Conservation (phyloP, 345 rosid species). For the Acer campestre region DNA sequence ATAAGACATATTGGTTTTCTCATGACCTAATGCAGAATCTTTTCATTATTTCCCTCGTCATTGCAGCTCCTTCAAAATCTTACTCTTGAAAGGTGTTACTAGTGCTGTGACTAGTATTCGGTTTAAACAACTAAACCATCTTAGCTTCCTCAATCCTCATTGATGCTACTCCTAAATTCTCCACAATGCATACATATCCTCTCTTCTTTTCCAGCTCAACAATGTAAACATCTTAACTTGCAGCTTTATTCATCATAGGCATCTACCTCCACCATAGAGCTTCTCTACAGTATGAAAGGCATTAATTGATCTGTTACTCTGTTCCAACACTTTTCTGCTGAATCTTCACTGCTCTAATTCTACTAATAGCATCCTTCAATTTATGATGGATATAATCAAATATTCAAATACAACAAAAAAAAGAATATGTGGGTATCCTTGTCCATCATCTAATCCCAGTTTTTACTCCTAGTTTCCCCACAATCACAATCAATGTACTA, state of each 20-base stretch:
- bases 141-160: background rate
- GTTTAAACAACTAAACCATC: background rate
- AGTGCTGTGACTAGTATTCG: background rate
- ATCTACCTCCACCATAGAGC: background rate
- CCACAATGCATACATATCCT: background rate
- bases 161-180: background rate
- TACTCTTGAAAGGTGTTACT: background rate
- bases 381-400: background rate
- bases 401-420: background rate
- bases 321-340: background rate
- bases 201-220: background rate
- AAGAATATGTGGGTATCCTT: background rate
- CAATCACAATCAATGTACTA: background rate
- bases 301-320: background rate
- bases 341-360: background rate
- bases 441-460: background rate
- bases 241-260: background rate
- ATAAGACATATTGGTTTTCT: background rate
- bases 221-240: background rate
- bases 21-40: background rate
- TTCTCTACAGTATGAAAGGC: background rate
- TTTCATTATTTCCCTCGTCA: background rate
- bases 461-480: background rate
- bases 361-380: background rate
- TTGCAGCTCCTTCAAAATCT: slow-evolving; percentile 7